Conservation (phyloP, 2,329 filamentous ascomycete genomes). For the Amylocarpus encephaloides region DNA sequence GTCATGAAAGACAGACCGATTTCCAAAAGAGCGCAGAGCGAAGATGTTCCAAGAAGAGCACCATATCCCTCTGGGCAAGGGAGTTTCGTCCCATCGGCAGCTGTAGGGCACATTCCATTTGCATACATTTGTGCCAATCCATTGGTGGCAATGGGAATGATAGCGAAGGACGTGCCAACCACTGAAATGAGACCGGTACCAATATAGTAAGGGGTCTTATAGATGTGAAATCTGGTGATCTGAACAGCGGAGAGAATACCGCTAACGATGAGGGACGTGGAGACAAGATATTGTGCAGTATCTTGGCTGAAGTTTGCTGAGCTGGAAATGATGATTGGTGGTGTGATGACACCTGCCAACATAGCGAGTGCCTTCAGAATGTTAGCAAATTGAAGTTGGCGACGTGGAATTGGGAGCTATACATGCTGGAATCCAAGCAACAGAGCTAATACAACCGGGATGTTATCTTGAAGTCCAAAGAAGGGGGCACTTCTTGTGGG, state of each 20-base stretch:
- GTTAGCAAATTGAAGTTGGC: not conserved
- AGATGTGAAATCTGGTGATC: slow-evolving; percentile 70
- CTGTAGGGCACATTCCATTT: slow-evolving; percentile 52
- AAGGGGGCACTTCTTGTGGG: slow-evolving; percentile 59
- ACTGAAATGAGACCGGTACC: slow-evolving; percentile 77
- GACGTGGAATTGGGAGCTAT: not conserved
- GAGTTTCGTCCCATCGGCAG: slow-evolving; percentile 54
- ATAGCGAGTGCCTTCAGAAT: slow-evolving; percentile 50
- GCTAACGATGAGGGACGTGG: slow-evolving; percentile 60
- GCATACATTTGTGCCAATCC: slow-evolving; percentile 72
- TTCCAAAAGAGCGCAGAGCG: slow-evolving; percentile 61
- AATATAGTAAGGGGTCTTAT: slow-evolving; percentile 63
- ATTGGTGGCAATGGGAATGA: slow-evolving; percentile 66
- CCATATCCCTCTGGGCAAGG: slow-evolving; percentile 74
- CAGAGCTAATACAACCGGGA: slow-evolving; percentile 68
- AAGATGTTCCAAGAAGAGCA: slow-evolving; percentile 64
- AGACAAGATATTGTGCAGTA: slow-evolving; percentile 62
- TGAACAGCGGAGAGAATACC: slow-evolving; percentile 70
- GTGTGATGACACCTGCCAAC: slow-evolving; percentile 64
- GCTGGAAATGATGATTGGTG: slow-evolving; percentile 65
- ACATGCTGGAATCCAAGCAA: slow-evolving; percentile 75
- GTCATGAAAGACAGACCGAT: slow-evolving; percentile 68
- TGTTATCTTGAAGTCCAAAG: slow-evolving; percentile 73
- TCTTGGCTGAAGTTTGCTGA: slow-evolving; percentile 48
- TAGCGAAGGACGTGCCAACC: slow-evolving; percentile 71